Conservation (phyloP, 495 filamentous ascomycete species). For the Acidiella bohemica region DNA sequence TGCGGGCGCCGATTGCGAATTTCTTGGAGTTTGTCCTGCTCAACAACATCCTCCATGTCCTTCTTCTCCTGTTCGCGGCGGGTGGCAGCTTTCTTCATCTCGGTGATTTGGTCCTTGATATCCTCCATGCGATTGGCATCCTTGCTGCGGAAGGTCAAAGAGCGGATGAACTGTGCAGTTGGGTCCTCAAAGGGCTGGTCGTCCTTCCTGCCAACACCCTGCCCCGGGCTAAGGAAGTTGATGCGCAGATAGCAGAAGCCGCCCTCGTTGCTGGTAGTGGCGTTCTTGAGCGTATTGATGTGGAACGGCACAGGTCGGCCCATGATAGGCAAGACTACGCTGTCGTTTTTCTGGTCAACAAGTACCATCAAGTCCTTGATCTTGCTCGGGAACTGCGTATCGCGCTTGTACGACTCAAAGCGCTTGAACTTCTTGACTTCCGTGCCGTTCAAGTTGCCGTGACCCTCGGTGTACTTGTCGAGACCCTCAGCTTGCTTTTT, state of each 20-base stretch:
- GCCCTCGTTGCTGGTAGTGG: conserved; percentile 45
- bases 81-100: conserved; percentile 79
- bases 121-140: conserved; percentile 77
- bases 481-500: conserved; percentile 86
- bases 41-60: conserved; percentile 98
- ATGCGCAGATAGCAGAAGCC: conserved; percentile 88
- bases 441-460: conserved; percentile 74
- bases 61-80: conserved; percentile 97
- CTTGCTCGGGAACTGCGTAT: conserved; percentile 78
- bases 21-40: conserved; percentile 92
- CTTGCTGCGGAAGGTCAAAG: conserved; percentile 82
- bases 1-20: conserved; percentile 64
- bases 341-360: conserved; percentile 79
- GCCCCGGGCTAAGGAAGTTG: conserved; percentile 93
- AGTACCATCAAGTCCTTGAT: conserved; percentile 76
- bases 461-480: conserved; percentile 64
- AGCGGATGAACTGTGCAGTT: conserved; percentile 86
- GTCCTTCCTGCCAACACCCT: conserved; percentile 95
- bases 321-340: conserved; percentile 90
- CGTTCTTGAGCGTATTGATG: conserved; percentile 96
- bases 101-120: conserved; percentile 78
- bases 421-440: conserved; percentile 93
- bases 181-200: conserved; percentile 97
- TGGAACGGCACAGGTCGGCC: conserved; percentile 96
- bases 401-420: conserved; percentile 97